Conservation (phyloP, 768 basidiomycete species). For the Clitopilus hobsonii region DNA sequence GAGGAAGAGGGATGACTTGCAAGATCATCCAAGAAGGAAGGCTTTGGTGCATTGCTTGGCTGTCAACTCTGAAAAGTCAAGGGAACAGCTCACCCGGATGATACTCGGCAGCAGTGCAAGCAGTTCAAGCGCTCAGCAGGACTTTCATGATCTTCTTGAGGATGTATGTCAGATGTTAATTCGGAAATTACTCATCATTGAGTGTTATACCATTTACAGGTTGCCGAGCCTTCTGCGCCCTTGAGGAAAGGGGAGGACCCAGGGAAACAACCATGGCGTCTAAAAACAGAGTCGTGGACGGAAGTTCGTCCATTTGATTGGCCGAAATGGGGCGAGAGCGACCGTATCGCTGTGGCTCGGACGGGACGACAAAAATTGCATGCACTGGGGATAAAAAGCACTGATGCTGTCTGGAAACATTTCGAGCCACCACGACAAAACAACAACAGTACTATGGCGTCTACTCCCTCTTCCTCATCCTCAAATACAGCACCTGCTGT, state of each 20-base stretch:
- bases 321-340: constrained; percentile 41
- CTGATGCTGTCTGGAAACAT: constrained; percentile 61
- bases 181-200: neutral
- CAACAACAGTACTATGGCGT: constrained; percentile 6
- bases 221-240: constrained; percentile 41
- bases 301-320: constrained; percentile 70
- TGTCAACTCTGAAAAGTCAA: constrained; percentile 39
- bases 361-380: constrained; percentile 45
- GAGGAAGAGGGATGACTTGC: constrained; percentile 12
- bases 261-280: constrained; percentile 38
- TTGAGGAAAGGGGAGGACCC: constrained; percentile 31
- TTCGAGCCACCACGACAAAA: constrained; percentile 28
- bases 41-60: constrained; percentile 54
- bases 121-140: constrained; percentile 28
- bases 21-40: constrained; percentile 22
- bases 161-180: constrained; percentile 33
- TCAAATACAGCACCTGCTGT: constrained; percentile 17
- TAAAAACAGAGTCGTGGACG: constrained; percentile 56
- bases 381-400: constrained; percentile 49
- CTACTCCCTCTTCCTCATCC: constrained; percentile 10
- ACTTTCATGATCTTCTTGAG: constrained; percentile 43
- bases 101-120: constrained; percentile 41
- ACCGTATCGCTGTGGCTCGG: constrained; percentile 46
- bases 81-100: constrained; percentile 34
- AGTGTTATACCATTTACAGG: constrained; percentile 24